phyloP scores from a whole-genome alignment of 202 grass and related monocot species.

The Dendrocalamus latiflorus region DNA sequence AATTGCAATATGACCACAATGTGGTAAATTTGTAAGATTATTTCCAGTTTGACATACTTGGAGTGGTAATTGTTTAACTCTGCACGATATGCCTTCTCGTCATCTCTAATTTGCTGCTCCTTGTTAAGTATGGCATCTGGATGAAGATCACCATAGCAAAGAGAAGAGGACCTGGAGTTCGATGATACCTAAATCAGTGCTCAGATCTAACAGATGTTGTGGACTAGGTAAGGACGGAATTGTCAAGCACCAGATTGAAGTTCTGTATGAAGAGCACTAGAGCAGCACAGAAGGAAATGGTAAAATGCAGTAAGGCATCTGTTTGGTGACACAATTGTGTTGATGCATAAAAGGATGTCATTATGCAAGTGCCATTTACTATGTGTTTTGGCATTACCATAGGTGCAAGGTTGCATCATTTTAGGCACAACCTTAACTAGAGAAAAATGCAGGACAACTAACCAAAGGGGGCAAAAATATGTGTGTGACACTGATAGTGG shows the following conservation, averaged over 20 bases:
- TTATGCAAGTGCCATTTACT: background rate
- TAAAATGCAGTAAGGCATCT: background rate
- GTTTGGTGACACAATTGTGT: background rate
- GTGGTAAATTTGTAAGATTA: too few relatives aligned
- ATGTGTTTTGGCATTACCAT: background rate
- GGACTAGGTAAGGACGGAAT: background rate
- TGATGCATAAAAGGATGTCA: background rate
- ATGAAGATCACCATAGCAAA: slow-evolving; percentile 50
- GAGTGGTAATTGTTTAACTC: slow-evolving; percentile 45
- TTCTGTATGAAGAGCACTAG: background rate
- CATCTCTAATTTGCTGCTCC: slow-evolving; percentile 34
- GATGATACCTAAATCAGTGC: background rate
- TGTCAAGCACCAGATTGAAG: background rate
- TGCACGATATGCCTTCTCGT: slow-evolving; percentile 34
- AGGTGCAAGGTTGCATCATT: background rate
- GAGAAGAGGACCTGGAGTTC: slow-evolving; percentile 35
- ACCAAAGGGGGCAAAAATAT: too few relatives aligned
- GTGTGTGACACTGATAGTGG: too few relatives aligned
- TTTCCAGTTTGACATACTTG: too few relatives aligned
- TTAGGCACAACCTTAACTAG: too few relatives aligned
- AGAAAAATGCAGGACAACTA: too few relatives aligned
- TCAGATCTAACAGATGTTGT: background rate
- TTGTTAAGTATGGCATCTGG: slow-evolving; percentile 36
- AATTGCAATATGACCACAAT: too few relatives aligned
- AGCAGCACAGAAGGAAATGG: background rate